Conservation (phyloP, 805 yeast species). For the Lipomyces spencermartinsiae region DNA sequence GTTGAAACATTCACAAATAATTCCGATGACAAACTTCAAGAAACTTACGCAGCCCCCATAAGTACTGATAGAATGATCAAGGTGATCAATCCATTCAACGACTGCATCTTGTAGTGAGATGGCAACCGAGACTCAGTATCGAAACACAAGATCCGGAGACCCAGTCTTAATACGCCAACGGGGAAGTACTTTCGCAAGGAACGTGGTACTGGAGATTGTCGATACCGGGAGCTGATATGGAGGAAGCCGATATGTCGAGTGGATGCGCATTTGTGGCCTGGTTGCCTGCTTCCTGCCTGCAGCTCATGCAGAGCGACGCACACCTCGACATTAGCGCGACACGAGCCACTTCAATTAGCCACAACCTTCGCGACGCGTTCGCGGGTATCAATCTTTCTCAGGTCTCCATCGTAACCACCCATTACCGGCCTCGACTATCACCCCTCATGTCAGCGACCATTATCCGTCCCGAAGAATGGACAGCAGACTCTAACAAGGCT, state of each 20-base stretch:
- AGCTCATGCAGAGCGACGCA: no score
- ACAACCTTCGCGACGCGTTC: background rate
- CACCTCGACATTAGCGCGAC: no score
- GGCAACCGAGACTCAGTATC: background rate
- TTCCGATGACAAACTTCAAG: background rate
- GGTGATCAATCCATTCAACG: constrained; percentile 35
- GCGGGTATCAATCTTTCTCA: no score
- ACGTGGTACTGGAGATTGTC: background rate
- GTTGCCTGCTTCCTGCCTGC: no score
- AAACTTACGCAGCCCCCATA: constrained; percentile 44
- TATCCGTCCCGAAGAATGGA: constrained; percentile 67
- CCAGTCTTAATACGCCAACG: background rate
- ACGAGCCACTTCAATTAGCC: no score
- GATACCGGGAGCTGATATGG: no score
- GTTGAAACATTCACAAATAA: background rate
- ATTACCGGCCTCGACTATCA: background rate
- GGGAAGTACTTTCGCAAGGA: background rate
- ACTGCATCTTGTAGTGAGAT: constrained; percentile 13
- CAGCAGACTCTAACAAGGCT: constrained; percentile 72
- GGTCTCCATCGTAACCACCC: background rate
- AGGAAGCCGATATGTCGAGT: no score
- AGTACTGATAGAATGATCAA: constrained; percentile 41
- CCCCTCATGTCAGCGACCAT: constrained; percentile 6
- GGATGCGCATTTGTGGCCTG: no score
- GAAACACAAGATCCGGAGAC: background rate